Percentiles rank a stretch among this genome's conserved stretches.
Evolutionary conservation across 306 rosid genomes (phyloP).

Genomic region (Castanea mollissima): DNA sequence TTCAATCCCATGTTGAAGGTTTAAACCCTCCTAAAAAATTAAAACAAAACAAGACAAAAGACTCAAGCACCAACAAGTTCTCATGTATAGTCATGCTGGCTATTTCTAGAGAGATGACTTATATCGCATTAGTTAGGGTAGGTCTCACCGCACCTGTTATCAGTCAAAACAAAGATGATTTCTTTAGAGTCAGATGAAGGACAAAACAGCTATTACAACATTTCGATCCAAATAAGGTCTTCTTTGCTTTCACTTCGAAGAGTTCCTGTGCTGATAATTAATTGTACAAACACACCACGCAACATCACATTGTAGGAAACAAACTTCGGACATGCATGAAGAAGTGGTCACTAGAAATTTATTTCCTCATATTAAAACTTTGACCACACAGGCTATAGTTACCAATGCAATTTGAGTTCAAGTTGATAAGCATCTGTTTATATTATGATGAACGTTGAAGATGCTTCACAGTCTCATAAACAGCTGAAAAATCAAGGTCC

Average conservation of each 20-base stretch:
- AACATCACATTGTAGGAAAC: not conserved
- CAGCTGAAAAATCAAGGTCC: slow-evolving; percentile 81
- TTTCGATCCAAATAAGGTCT: not conserved
- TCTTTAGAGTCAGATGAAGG: not conserved
- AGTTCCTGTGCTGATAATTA: not conserved
- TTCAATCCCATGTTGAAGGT: no score
- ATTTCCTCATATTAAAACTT: no score
- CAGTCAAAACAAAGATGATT: not conserved
- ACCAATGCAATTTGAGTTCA: not conserved
- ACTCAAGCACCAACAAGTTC: no score
- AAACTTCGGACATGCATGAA: not conserved
- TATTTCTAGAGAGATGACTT: no score
- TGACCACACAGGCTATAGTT: no score
- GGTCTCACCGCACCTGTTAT: not conserved
- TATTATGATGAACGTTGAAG: slow-evolving; percentile 27
- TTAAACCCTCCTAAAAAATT: no score
- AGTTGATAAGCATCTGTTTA: not conserved
- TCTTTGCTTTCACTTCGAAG: not conserved
- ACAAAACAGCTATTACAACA: not conserved
- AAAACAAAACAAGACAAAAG: no score
- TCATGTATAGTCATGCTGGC: no score
- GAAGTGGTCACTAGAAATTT: no score
- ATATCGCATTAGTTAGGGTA: not conserved
- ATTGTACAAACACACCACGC: not conserved
- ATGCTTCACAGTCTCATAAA: slow-evolving; percentile 53